Evolutionary conservation across 371 early-diverging fungal species (phyloP), one percentile per base, ranked within the genome.

Genomic region (Mucor mucedo): DNA sequence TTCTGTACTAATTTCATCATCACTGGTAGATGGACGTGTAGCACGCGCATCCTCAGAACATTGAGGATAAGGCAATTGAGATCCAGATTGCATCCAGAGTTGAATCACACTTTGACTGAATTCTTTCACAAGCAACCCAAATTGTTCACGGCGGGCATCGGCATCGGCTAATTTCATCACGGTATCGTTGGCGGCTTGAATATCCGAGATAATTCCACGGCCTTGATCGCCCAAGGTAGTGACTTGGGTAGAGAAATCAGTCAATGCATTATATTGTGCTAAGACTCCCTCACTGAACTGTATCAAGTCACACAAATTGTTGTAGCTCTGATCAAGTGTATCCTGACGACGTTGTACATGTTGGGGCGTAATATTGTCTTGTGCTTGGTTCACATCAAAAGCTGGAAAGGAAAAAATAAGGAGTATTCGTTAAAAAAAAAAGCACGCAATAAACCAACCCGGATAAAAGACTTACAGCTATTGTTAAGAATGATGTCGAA

Each of bases 321-420:
- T 16, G 8, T 63, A 65, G 57, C 52, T 72, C 38, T 71, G 66
- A 28, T 64, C 44, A 5, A 78, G 44, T 5, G 55, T 61, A 41
- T 72, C 69, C 28, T 78, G 78, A 33, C 78, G 70, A 28, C 65
- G 62, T 53, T 69, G 65, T 6, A 78, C 63, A 57, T 71, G 73
- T 29, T 68, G 65, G 1, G 73, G 69, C 27, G 64, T 63, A 41
- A 55, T 55, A 3, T 30, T 41, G 30, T 55, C 33, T 14, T 64
- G 55, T 39, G 29, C 42, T 16, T 40, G 63, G 29, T 39, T 32
- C 10, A 40, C 13, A 10, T 54, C 29, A 5, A 54, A 4, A 33
- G 27, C 50, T 50, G 13, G 0, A 35, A 6, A 35, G 8, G 8
- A 35, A 35, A 35, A 35, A 35, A 35, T 35, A 21, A 21, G 21